Conservation (phyloP, 352 stramenopile genomes). For the Globisporangium acanthophoron region DNA sequence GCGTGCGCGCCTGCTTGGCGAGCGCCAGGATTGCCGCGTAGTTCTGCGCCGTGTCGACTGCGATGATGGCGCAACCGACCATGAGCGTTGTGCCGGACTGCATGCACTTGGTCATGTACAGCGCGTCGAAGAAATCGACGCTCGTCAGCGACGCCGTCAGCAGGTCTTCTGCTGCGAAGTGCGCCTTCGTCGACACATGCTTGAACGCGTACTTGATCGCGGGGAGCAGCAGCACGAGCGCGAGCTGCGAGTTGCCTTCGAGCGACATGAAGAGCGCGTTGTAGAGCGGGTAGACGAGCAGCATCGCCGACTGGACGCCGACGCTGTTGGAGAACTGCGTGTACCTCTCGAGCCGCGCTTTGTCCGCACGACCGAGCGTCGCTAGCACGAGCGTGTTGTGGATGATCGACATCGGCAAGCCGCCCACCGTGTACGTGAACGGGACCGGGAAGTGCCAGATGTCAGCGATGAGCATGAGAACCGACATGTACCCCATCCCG, state of each 20-base stretch:
- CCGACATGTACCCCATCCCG: too few relatives aligned
- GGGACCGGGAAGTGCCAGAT: slow-evolving; percentile 7
- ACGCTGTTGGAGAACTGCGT: not conserved
- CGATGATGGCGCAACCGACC: slow-evolving; percentile 13
- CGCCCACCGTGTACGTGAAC: slow-evolving; percentile 1
- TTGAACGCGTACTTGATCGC: slow-evolving; percentile 5
- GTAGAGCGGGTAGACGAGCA: slow-evolving; percentile 6
- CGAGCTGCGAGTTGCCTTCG: not conserved
- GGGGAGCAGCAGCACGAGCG: slow-evolving; percentile 9
- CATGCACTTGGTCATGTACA: slow-evolving; percentile 19
- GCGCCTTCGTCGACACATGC: not conserved
- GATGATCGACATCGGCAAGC: not conserved
- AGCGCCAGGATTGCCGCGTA: not conserved
- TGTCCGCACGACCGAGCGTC: not conserved
- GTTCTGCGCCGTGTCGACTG: slow-evolving; percentile 3
- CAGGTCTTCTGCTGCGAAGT: not conserved
- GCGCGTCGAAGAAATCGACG: slow-evolving; percentile 11
- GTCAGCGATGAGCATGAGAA: not conserved
- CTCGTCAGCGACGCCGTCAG: not conserved
- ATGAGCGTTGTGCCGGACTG: slow-evolving; percentile 12
- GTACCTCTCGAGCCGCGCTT: not conserved
- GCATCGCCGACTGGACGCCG: not conserved
- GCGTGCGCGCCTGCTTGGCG: not conserved
- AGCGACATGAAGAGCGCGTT: slow-evolving; percentile 11
- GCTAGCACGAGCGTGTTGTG: not conserved